A percentile compares a stretch with the other conserved stretches of the same genome.
phyloP scores from a whole-genome alignment of 106 monocot species.

The Apostasia shenzhenica region DNA sequence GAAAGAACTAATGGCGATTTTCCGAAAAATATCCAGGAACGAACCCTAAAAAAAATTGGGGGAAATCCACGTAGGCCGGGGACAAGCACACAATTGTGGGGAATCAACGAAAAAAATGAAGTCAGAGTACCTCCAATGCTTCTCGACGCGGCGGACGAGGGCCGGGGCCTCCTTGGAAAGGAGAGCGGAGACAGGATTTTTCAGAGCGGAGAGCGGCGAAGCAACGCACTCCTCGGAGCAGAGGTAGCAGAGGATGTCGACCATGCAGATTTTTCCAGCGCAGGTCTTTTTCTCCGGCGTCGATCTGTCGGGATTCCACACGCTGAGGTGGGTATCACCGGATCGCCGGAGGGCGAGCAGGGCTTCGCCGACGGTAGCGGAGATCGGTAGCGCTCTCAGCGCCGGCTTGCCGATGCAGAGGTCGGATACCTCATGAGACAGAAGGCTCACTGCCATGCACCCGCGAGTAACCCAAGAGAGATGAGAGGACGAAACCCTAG shows the following conservation, averaged over 20 bases:
- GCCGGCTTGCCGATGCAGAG: conserved; percentile 95
- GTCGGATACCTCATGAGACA: conserved; percentile 62
- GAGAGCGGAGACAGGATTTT: conserved; percentile 36
- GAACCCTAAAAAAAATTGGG: too few relatives aligned
- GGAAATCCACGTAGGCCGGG: too few relatives aligned
- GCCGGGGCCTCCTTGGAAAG: conserved; percentile 9
- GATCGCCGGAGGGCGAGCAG: conserved; percentile 38
- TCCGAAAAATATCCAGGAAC: too few relatives aligned
- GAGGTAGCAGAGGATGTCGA: conserved; percentile 70
- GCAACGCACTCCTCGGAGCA: conserved; percentile 32
- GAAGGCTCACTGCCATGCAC: conserved; percentile 61
- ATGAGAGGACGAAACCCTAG: neutral
- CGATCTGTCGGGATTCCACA: conserved; percentile 15
- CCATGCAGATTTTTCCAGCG: conserved; percentile 54
- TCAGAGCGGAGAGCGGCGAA: conserved; percentile 34
- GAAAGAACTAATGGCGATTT: too few relatives aligned
- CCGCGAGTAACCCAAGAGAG: neutral
- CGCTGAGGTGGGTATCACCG: conserved; percentile 30
- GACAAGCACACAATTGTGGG: neutral
- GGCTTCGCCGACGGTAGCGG: conserved; percentile 63
- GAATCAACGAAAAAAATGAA: neutral
- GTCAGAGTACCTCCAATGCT: conserved; percentile 39
- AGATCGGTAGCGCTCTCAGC: conserved; percentile 40
- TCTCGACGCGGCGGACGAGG: conserved; percentile 37
- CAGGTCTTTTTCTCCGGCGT: conserved; percentile 5